Evolutionary conservation across 768 basidiomycete species (phyloP).

Genomic region (Xerocomus potaroensis): DNA sequence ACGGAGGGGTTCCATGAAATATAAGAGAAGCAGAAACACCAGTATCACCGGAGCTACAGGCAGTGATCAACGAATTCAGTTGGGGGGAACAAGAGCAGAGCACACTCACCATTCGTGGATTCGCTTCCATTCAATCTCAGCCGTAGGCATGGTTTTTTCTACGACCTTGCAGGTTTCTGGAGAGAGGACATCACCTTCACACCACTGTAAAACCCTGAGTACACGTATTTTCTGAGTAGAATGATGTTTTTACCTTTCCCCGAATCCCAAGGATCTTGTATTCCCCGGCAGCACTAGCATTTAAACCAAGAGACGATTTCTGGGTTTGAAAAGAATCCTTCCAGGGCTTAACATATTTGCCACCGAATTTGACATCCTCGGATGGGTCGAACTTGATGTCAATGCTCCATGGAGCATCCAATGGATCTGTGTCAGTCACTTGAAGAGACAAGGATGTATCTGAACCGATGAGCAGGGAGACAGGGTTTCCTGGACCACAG

Average conservation of each 20-base stretch:
- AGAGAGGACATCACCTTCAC: conserved; percentile 77
- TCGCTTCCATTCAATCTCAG: conserved; percentile 84
- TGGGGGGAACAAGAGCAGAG: conserved; percentile 1
- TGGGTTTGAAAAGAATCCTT: conserved; percentile 56
- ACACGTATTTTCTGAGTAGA: neutral
- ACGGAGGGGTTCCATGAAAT: conserved; percentile 86
- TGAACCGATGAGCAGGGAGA: conserved; percentile 67
- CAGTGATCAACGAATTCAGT: conserved; percentile 2
- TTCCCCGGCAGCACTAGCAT: conserved; percentile 63
- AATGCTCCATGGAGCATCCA: conserved; percentile 69
- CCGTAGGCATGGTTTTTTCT: conserved; percentile 71
- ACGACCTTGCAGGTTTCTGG: conserved; percentile 77
- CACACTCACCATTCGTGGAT: conserved; percentile 78
- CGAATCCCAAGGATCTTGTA: conserved; percentile 68
- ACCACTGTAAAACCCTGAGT: conserved; percentile 44
- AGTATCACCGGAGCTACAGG: conserved; percentile 76
- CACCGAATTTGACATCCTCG: conserved; percentile 33
- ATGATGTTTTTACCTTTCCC: conserved; percentile 49
- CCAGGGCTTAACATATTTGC: conserved; percentile 55
- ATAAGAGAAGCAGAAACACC: conserved; percentile 86
- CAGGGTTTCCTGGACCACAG: conserved; percentile 68
- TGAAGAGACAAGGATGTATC: conserved; percentile 55
- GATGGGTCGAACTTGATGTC: conserved; percentile 58
- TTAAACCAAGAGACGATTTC: conserved; percentile 42
- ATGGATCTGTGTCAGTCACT: conserved; percentile 49